Evolutionary conservation across 2,329 filamentous ascomycete genomes (phyloP), one percentile per base, ranked within the genome.

Genomic region (Zalaria obscura): DNA sequence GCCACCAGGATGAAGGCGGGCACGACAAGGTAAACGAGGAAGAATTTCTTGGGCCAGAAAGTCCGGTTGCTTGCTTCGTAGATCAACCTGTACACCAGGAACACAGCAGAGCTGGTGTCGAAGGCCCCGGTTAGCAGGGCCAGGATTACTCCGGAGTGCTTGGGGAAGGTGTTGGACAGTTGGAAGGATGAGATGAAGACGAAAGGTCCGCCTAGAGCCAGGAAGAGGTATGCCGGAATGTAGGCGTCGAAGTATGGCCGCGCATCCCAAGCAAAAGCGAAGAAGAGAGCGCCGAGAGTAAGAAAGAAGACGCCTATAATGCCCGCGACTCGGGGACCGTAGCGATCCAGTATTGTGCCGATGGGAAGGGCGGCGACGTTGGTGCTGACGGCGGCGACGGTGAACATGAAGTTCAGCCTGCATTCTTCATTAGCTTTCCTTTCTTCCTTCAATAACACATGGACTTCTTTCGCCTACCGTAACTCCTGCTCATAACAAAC

Each of bases 351-450:
- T 36, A 93, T 80, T 3, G 84, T 83, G 36, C 88, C 88, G 7
- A 93, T 78, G 2, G 87, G 84, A 5, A 94, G 69, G 8, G 88
- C 87, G 34, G 78, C 84, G 8, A 93, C 81, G 53, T 94, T 94
- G 33, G 87, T 93, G 5, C 76, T 82, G 6, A 93, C 86, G 9
- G 86, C 87, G 8, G 87, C 87, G 34, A 87, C 73, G 4, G 86
- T 93, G 67, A 94, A 94, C 83, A 93, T 93, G 50, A 94, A 67
- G 58, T 94, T 94, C 43, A 94, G 71, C 45, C 29, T 32, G 29
- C 29, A 32, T n/a, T 7, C 7, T 7, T n/a, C 29, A 32, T 32
- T n/a, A 32, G 29, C 29, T 7, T 7, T n/a, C 29, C n/a, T 32
- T 7, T 32, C 29, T 7, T n/a, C 7, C 7, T 7, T n/a, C 29